Base-by-base conservation (phyloP, 2,329 filamentous ascomycete species). In the Trichoderma atrobrunneum region DNA sequence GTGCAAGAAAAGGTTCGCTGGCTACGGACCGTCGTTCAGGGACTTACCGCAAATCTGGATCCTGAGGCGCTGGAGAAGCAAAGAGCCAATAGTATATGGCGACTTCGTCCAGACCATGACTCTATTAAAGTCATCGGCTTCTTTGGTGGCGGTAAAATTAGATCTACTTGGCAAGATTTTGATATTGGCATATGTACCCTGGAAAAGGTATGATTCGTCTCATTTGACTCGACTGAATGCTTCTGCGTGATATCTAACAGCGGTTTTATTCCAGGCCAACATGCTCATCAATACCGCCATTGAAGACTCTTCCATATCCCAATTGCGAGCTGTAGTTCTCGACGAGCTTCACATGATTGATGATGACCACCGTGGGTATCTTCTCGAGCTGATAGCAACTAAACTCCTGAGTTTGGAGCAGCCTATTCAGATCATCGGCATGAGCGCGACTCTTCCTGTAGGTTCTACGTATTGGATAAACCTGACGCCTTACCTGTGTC, bases 341-440 rank as follows among this genome's bases (percentile, higher is more conserved):
- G 92, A 95, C 76, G 92, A 95, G 78, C 82, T 94, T n/a, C 92
- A 95, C 78, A 94, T 95, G 91, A 85, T 94, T 59, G 90, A 93
- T 76, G 92, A 94, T 78, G 90, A 91, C 74, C 87, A 91, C 75
- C 88, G 92, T 14, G 92, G 92, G 5, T 94, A 94, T 78, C 84
- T 94, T 1, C 83, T 94, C 70, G 92, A 95, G 78, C 83, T 94
- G 7, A 88, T 93, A 81, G 89, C 90, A 6, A 92, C 91, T 4
- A 94, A 94, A 77, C 78, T 94, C 34, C 81, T 93, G n/a, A 87
- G 89, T 71, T 81, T 94, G 26, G 90, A 88, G 30, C 88, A 92
- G 72, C 81, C 85, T 28, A 85, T 93, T 21, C 92, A 94, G 77
- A 89, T 94, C 24, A 83, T 94, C 72, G 92, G 91, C 75, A 94